These are phyloP conservation scores for Luffa acutangula DNA, from an alignment of 306 rosid species.

Conservation along the genomic window DNA sequence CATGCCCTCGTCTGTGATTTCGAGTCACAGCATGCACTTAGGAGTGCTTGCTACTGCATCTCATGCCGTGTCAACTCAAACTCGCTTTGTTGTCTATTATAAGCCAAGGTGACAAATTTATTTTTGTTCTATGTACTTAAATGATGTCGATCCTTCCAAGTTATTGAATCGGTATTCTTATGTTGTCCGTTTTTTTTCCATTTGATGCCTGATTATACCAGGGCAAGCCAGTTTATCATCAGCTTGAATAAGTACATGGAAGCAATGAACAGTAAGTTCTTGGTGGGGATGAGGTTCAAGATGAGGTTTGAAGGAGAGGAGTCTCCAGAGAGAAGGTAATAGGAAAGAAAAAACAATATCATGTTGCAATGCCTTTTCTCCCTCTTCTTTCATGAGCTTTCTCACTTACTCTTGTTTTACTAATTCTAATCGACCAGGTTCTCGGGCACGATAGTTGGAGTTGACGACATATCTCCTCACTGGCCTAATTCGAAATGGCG, in stretches of 20 bases:
- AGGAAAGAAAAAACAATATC: background rate
- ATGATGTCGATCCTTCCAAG: background rate
- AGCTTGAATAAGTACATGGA: conserved; percentile 58
- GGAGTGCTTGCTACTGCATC: conserved; percentile 99
- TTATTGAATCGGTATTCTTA: background rate
- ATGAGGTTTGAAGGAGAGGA: conserved; percentile 95
- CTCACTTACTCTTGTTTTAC: background rate
- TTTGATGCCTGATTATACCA: background rate
- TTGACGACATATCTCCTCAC: conserved; percentile 63
- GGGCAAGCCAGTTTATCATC: conserved; percentile 79
- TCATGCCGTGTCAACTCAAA: conserved; percentile 73
- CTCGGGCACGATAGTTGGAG: conserved; percentile 79
- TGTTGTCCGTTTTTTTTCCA: background rate
- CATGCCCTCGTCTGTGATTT: conserved; percentile 90
- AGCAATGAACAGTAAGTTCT: conserved; percentile 45
- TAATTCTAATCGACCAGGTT: conserved; percentile 36
- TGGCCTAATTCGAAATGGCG: conserved; percentile 82
- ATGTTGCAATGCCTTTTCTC: background rate
- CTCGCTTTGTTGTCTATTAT: conserved; percentile 68
- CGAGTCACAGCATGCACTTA: conserved; percentile 90
- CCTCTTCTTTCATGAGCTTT: background rate
- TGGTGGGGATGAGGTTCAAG: conserved; percentile 71
- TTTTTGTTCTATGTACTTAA: background rate
- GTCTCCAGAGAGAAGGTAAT: conserved; percentile 79
- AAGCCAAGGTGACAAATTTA: conserved; percentile 56